Base-by-base conservation (phyloP, 2,329 filamentous ascomycete species). In the Verticillium isaacii region DNA sequence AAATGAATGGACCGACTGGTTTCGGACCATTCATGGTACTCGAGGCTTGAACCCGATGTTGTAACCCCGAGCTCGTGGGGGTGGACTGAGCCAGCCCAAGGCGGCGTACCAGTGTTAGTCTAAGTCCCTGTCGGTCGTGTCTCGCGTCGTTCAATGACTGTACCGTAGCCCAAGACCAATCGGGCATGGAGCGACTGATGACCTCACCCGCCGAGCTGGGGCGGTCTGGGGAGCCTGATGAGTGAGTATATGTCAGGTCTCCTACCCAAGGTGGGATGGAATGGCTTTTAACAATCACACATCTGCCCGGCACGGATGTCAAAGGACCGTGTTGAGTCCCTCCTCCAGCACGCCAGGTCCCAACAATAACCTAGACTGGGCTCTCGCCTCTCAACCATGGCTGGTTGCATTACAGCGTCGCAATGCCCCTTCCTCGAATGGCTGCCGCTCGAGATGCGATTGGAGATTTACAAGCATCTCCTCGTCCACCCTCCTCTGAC, bases 391-490 rank as follows among this genome's bases (percentile, higher is more conserved):
- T 9, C 45, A 50, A 23, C 34, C 29, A 57, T 57, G 55, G 32
- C 32, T 14, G 32, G n/a, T 36, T 8, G 32, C n/a, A 36, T n/a
- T 37, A 15, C 55, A 36, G 55, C 11, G 17, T 37, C 32, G 34
- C 55, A 25, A 5, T 62, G 41, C 41, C 45, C 63, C 5, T 70
- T 82, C 64, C 72, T 82, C 45, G 70, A 71, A 59, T 25, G 17
- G 29, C 73, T 82, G 29, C 78, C 79, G 37, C 66, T 76, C 57
- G 80, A 82, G 67, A 72, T 82, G 66, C 79, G 80, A 45, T 74
- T 80, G 61, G 73, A 81, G 60, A 78, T 82, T 64, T 81, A 81
- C 71, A 62, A 68, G 25, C 68, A 76, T 64, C 78, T 82, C 58
- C 77, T 82, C 61, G 63, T 69, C 64, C 69, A 77, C 5, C 74